Evolutionary conservation across 1,284 basidiomycete genomes (phyloP), one percentile per base, ranked within the genome.

Genomic region (Polyporus tsugae): DNA sequence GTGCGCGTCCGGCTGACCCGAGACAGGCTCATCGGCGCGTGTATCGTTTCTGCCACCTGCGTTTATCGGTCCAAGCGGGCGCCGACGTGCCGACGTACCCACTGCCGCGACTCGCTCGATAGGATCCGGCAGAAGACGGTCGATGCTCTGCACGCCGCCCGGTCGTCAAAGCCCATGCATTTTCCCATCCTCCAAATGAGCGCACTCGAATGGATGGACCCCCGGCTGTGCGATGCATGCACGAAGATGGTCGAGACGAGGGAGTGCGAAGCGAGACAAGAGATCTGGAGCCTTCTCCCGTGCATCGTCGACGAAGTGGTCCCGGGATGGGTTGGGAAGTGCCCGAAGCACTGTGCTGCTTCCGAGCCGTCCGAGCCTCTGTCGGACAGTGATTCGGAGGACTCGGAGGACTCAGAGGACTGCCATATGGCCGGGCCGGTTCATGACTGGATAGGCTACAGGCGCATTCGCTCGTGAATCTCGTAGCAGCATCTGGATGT

Each of bases 371-470:
- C n/a, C 9, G n/a, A 11, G 46, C 3, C 7, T 9, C 46, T 49
- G 9, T 4, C n/a, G 6, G 46, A 49, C n/a, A 49, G 46, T 9
- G 22, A 49, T n/a, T 49, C 46, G 7, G 46, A 11, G n/a, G 46
- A 49, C n/a, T 17, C 10, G 39, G 39, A 11, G 39, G 7, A 39
- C 7, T 6, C 39, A 2, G 46, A 49, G 22, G 6, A 49, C 7
- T 49, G 46, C 9, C 11, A 9, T 49, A 49, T 49, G 46, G 46
- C 22, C 46, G 46, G 22, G 46, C 10, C 46, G 6, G 22, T 49
- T 49, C 22, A 49, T 49, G 46, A 49, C 22, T 49, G 46, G 46
- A 49, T 25, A n/a, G n/a, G n/a, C 46, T 49, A 49, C 46, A 49
- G 22, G n/a, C 46, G 46, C 2, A 25, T 1, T 11, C 11, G 46